Evolutionary conservation across 106 monocot genomes (phyloP).

Genomic region (Alisma plantagoaquatica): DNA sequence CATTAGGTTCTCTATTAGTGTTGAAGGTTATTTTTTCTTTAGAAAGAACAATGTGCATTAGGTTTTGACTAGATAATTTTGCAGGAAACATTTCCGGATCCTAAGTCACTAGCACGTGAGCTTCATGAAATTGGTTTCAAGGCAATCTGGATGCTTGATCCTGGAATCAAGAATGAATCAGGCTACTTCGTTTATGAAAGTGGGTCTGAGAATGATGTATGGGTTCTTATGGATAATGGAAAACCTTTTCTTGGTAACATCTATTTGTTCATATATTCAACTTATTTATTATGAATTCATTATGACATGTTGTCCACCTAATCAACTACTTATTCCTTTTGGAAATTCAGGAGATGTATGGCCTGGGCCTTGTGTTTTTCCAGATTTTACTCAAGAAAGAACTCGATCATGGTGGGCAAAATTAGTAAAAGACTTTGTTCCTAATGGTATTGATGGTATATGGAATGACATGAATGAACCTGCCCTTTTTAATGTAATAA

Average conservation of each 20-base stretch:
- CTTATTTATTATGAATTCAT: not conserved
- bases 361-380: slow-evolving; percentile 98
- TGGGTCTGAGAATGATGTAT: slow-evolving; percentile 66
- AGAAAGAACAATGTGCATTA: not conserved
- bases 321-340: not conserved
- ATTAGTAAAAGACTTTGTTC: slow-evolving; percentile 71
- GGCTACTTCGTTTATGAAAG: slow-evolving; percentile 93
- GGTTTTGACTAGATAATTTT: slow-evolving; percentile 1
- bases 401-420: slow-evolving; percentile 87
- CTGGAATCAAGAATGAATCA: slow-evolving; percentile 86
- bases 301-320: not conserved
- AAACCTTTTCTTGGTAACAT: slow-evolving; percentile 71
- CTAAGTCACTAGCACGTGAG: slow-evolving; percentile 71
- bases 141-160: slow-evolving; percentile 99
- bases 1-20: not conserved
- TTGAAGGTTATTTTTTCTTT: not conserved
- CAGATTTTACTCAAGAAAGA: slow-evolving; percentile 73
- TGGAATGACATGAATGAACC: slow-evolving; percentile 99
- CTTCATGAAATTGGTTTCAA: slow-evolving; percentile 72
- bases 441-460: slow-evolving; percentile 97
- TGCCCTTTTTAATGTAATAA: slow-evolving; percentile 85
- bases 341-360: slow-evolving; percentile 60
- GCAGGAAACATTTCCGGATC: slow-evolving; percentile 86
- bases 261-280: not conserved
- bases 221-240: slow-evolving; percentile 66